Conservation (phyloP, 2,329 filamentous ascomycete genomes). For the Diaporthe vaccinii region DNA sequence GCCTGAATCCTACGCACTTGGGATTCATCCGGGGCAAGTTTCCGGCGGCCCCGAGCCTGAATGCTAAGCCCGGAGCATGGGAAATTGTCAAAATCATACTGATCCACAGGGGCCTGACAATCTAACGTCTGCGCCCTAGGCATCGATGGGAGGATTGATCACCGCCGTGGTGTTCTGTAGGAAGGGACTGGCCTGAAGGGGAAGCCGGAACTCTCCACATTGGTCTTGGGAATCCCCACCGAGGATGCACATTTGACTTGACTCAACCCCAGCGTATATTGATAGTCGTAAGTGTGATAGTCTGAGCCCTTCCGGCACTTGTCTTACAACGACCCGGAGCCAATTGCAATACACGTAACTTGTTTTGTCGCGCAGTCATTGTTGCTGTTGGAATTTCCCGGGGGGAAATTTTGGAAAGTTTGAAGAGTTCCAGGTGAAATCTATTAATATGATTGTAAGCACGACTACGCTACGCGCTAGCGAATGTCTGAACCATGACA, state of each 20-base stretch:
- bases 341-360: background rate
- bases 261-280: slow-evolving; percentile 25
- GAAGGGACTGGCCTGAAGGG: slow-evolving; percentile 13
- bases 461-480: background rate
- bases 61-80: background rate
- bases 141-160: background rate
- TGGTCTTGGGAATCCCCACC: background rate
- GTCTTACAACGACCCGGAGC: background rate
- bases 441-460: background rate
- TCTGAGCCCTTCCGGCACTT: slow-evolving; percentile 8
- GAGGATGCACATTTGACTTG: slow-evolving; percentile 17
- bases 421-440: background rate
- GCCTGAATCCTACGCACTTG: background rate
- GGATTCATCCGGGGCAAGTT: background rate
- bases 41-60: background rate
- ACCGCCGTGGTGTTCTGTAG: background rate
- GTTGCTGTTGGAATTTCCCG: background rate
- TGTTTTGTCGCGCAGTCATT: background rate
- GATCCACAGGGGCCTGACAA: slow-evolving; percentile 17
- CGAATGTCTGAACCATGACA: background rate
- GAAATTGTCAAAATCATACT: slow-evolving; percentile 2
- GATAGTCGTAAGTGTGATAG: slow-evolving; percentile 5
- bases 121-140: background rate
- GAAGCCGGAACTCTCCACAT: slow-evolving; percentile 21
- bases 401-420: background rate